Evolutionary conservation across 2,329 filamentous ascomycete genomes (phyloP), one percentile per base, ranked within the genome.

Genomic region (Aspergillus sp.): DNA sequence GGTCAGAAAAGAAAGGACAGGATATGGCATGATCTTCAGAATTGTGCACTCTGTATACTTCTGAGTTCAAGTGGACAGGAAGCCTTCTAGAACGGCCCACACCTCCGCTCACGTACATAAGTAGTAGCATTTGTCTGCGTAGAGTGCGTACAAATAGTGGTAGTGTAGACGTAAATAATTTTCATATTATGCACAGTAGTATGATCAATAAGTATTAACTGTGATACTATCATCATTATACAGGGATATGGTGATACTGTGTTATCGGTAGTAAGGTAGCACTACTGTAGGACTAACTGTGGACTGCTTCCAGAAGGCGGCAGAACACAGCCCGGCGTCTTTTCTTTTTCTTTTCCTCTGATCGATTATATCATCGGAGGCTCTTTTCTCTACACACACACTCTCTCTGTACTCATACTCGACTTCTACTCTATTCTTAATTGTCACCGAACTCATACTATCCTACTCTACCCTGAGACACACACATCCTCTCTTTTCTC

Each of bases 291-390:
- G 10, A 27, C 25, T 27, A 10, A 27, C 25, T 27, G 25, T 27
- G 25, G 25, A 27, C 25, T 27, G 25, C 53, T 59, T 59, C 59
- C 57, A 54, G 51, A 55, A 57, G 56, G 41, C 41, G 41, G 20
- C 20, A 19, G 19, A 43, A 15, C 12, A 27, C 25, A 27, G 25
- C 25, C 25, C 25, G 25, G 25, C 7, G 38, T 45, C 43, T 49
- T 46, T 25, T 44, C 32, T 43, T 44, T 27, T 17, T 38, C 32
- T 43, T 38, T 44, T 43, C 35, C 23, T 44, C 20, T n/a, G 22
- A 20, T 22, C 20, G 13, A 19, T 23, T 22, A 41, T 41, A 20
- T 41, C 17, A 25, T 13, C 12, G 20, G 22, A 15, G n/a, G 15
- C 12, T 39, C 17, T 39, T 39, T 19, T 39, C 17, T 39, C 32